phyloP scores from a whole-genome alignment of 2,329 filamentous ascomycete genomes.

The Aureobasidium sp. region DNA sequence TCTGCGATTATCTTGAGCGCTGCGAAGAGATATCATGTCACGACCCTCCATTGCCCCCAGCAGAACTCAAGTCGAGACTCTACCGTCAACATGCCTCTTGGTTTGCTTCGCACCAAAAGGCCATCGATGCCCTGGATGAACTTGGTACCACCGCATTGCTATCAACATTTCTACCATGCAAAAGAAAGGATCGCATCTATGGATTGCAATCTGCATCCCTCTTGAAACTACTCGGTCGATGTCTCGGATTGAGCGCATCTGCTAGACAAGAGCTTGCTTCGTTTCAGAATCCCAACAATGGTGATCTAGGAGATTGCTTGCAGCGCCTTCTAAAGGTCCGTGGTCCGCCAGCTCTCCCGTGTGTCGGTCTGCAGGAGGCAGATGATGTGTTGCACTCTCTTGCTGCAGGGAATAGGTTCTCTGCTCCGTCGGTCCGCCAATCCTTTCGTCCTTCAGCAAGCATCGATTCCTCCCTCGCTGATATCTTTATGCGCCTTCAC shows the following conservation, averaged over 20 bases:
- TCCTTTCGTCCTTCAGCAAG: not conserved
- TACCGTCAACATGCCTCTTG: slow-evolving; percentile 38
- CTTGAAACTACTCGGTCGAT: slow-evolving; percentile 58
- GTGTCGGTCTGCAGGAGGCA: slow-evolving; percentile 62
- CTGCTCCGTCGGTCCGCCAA: slow-evolving; percentile 52
- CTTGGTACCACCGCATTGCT: slow-evolving; percentile 55
- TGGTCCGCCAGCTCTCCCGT: slow-evolving; percentile 31
- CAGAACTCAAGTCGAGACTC: slow-evolving; percentile 23
- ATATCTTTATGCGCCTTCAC: slow-evolving; percentile 43
- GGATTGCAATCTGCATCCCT: slow-evolving; percentile 55
- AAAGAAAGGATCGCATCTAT: slow-evolving; percentile 70
- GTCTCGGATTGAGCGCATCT: slow-evolving; percentile 55
- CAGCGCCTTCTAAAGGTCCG: slow-evolving; percentile 56
- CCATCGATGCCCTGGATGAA: slow-evolving; percentile 50
- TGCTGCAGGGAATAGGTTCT: slow-evolving; percentile 63
- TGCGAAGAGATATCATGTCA: slow-evolving; percentile 46
- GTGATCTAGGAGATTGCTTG: slow-evolving; percentile 66
- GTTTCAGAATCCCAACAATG: slow-evolving; percentile 51
- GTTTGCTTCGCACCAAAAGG: slow-evolving; percentile 57
- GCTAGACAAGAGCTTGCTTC: slow-evolving; percentile 53
- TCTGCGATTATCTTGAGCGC: slow-evolving; percentile 66
- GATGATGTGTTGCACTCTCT: slow-evolving; percentile 57
- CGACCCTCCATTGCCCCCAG: slow-evolving; percentile 33
- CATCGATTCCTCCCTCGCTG: slow-evolving; percentile 26
- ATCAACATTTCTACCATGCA: slow-evolving; percentile 68